Percentiles rank a stretch among this genome's conserved stretches.
These are phyloP conservation scores for Diaporthe caulivora DNA, from an alignment of 2,329 filamentous ascomycete species.

Conservation along the genomic window DNA sequence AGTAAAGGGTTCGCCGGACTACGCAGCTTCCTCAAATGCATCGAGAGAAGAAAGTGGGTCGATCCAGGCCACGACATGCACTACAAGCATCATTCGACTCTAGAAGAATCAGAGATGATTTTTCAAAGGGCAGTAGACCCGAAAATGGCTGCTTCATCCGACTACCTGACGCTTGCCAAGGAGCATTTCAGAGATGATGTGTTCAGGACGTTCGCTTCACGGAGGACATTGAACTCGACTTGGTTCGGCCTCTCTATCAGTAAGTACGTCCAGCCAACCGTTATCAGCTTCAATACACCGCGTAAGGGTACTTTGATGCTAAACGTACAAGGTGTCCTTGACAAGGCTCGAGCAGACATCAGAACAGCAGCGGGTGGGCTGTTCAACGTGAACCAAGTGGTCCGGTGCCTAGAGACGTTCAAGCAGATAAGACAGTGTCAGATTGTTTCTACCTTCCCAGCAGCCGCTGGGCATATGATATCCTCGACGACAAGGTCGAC, in stretches of 20 bases:
- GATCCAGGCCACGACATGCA: background rate
- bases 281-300: background rate
- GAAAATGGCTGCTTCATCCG: background rate
- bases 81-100: background rate
- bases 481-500: background rate
- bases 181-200: background rate
- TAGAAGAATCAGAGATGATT: background rate
- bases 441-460: background rate
- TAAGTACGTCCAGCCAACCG: background rate
- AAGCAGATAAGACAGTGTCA: background rate
- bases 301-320: background rate
- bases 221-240: background rate
- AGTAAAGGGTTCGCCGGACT: background rate
- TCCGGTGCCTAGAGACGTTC: background rate
- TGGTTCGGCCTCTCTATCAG: background rate
- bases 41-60: background rate
- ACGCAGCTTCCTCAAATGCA: background rate
- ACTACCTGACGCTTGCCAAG: background rate
- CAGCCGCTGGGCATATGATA: background rate
- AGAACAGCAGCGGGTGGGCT: background rate
- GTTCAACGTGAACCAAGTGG: constrained; percentile 6
- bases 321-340: background rate
- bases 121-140: background rate
- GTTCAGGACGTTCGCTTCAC: background rate
- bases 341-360: constrained; percentile 10